phyloP scores from a whole-genome alignment of 345 rosid species.

The Eucalyptus microcorys region DNA sequence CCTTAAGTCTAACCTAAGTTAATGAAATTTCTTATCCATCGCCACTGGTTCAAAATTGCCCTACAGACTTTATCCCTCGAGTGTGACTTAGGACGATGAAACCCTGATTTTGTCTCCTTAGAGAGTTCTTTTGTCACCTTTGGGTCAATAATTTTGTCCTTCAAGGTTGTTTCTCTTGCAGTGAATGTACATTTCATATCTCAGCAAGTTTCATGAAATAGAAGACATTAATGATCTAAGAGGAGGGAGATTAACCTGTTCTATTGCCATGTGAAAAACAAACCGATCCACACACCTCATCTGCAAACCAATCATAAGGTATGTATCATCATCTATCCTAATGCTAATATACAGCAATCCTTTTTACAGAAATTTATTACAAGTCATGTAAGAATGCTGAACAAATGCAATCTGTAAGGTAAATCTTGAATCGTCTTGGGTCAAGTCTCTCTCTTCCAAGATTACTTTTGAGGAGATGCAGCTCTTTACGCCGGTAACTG shows the following conservation, averaged over 20 bases:
- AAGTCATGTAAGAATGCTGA: conserved; percentile 22
- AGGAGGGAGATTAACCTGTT: neutral
- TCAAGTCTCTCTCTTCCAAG: neutral
- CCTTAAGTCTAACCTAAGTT: neutral
- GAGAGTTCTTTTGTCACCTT: neutral
- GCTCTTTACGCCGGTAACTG: neutral
- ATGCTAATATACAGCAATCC: neutral
- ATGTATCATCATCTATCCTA: neutral
- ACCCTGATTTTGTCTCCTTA: neutral
- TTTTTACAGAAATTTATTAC: neutral
- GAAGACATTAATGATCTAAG: neutral
- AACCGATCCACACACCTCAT: neutral
- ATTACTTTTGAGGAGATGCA: neutral
- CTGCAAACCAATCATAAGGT: neutral
- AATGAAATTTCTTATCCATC: neutral
- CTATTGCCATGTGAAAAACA: neutral
- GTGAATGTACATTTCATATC: neutral
- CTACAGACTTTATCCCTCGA: neutral
- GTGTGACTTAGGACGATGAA: neutral
- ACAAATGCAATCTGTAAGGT: conserved; percentile 12
- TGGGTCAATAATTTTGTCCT: neutral
- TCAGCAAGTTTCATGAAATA: neutral
- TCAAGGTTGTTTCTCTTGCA: neutral
- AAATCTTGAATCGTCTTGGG: neutral
- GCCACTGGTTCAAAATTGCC: neutral